Percentiles rank a stretch among this genome's conserved stretches.
Evolutionary conservation across 257 asterid species (phyloP).

Genomic region (Fraxinus quadrangulata): DNA sequence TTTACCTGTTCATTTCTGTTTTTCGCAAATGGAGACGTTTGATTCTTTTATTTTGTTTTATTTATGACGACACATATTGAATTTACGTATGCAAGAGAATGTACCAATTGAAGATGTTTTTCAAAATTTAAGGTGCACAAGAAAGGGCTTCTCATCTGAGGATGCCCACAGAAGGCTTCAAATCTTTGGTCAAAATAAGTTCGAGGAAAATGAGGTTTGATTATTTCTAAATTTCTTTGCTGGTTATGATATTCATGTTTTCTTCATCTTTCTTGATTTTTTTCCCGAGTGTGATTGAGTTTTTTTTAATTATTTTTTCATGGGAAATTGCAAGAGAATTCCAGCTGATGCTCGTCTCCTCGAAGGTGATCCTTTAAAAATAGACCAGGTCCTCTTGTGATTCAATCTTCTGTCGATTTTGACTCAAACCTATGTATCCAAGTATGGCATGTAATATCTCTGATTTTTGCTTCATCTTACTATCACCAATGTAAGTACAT

Average conservation of each 20-base stretch:
- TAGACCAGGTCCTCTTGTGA: slow-evolving; percentile 35
- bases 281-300: neutral
- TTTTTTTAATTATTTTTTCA: neutral
- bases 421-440: too few relatives aligned
- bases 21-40: neutral
- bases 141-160: slow-evolving; percentile 14
- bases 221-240: too few relatives aligned
- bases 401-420: neutral
- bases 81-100: slow-evolving; percentile 13
- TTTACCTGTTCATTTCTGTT: neutral
- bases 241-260: too few relatives aligned
- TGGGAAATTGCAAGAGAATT: slow-evolving; percentile 24
- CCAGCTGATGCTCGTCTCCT: slow-evolving; percentile 48
- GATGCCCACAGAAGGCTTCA: slow-evolving; percentile 19
- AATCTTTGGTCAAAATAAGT: slow-evolving; percentile 26
- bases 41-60: too few relatives aligned
- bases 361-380: slow-evolving; percentile 44
- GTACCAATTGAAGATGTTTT: slow-evolving; percentile 26
- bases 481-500: too few relatives aligned
- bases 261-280: too few relatives aligned
- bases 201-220: slow-evolving; percentile 19
- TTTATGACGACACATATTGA: too few relatives aligned
- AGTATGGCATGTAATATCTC: too few relatives aligned
- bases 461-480: too few relatives aligned
- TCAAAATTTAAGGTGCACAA: slow-evolving; percentile 23